phyloP scores from a whole-genome alignment of 352 stramenopile species.

The Globisporangium carolinianum region DNA sequence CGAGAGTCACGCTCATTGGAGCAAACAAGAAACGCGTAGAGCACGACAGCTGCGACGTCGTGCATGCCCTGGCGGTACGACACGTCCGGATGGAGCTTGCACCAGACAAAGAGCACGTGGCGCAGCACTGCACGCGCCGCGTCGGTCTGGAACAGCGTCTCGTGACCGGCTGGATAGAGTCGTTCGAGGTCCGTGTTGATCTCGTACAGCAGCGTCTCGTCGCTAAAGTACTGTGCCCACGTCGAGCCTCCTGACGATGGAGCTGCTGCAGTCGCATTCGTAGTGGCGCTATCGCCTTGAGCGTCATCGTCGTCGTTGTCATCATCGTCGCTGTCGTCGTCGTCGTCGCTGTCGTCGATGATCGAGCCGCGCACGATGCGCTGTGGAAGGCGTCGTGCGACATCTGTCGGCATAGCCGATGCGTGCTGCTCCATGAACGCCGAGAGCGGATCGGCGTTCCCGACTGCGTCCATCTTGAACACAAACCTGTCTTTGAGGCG shows the following conservation, averaged over 20 bases:
- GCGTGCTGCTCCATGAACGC: slow-evolving; percentile 15
- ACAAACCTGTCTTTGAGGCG: slow-evolving; percentile 53
- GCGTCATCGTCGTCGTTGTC: slow-evolving; percentile 1
- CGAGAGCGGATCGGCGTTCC: slow-evolving; percentile 39
- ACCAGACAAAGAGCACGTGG: slow-evolving; percentile 81
- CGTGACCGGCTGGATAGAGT: slow-evolving; percentile 64
- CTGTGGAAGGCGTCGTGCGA: neutral
- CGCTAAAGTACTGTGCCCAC: slow-evolving; percentile 64
- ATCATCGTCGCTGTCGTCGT: neutral
- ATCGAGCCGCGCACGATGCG: slow-evolving; percentile 10
- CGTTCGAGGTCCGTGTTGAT: slow-evolving; percentile 81
- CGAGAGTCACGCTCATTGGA: neutral
- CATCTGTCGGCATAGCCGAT: neutral
- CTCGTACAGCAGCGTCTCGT: slow-evolving; percentile 64
- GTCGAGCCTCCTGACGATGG: neutral
- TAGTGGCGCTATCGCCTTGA: neutral
- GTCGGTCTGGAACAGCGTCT: slow-evolving; percentile 73
- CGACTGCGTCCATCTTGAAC: slow-evolving; percentile 52
- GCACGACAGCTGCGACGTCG: slow-evolving; percentile 69
- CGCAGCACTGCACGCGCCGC: slow-evolving; percentile 52
- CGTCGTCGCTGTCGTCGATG: slow-evolving; percentile 12
- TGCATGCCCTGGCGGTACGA: slow-evolving; percentile 86
- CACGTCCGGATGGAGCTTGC: slow-evolving; percentile 67
- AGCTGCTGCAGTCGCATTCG: neutral
- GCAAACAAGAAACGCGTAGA: slow-evolving; percentile 50